These are phyloP conservation scores for Rubus idaeus DNA, from an alignment of 306 rosid species.

Conservation along the genomic window DNA sequence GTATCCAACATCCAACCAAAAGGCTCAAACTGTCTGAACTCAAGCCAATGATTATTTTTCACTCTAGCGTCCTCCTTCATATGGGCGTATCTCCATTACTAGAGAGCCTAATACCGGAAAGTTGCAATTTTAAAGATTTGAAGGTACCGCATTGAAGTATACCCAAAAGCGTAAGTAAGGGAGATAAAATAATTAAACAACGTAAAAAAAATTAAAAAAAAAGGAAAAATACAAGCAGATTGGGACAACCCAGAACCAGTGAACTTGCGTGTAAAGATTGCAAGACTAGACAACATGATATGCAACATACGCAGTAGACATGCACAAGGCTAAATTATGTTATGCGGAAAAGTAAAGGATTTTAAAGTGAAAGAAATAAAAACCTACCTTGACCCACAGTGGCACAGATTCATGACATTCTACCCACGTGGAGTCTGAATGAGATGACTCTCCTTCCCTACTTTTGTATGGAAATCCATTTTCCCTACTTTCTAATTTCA, in stretches of 20 bases:
- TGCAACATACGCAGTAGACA: neutral
- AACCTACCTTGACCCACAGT: conserved; percentile 91
- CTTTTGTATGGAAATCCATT: conserved; percentile 58
- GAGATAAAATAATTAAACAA: neutral
- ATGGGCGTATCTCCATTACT: neutral
- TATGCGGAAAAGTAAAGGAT: neutral
- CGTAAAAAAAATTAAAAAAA: neutral
- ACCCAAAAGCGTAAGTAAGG: neutral
- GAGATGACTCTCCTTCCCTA: conserved; percentile 65
- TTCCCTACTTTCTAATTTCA: conserved; percentile 56
- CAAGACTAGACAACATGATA: conserved; percentile 11
- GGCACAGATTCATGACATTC: conserved; percentile 87
- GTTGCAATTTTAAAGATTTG: neutral
- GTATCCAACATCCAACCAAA: conserved; percentile 5
- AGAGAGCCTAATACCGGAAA: conserved; percentile 2
- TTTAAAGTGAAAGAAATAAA: conserved; percentile 10
- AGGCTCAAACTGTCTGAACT: neutral
- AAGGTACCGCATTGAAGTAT: neutral
- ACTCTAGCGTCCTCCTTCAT: neutral
- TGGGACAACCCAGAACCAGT: conserved; percentile 8
- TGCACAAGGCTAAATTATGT: neutral
- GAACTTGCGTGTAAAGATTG: neutral
- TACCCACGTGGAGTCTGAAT: conserved; percentile 77
- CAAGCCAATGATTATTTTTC: neutral
- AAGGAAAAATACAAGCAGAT: neutral